A percentile compares a stretch with the other conserved stretches of the same genome.
Evolutionary conservation across 2,329 filamentous ascomycete genomes (phyloP).

Genomic region (Diaporthe ampelina): DNA sequence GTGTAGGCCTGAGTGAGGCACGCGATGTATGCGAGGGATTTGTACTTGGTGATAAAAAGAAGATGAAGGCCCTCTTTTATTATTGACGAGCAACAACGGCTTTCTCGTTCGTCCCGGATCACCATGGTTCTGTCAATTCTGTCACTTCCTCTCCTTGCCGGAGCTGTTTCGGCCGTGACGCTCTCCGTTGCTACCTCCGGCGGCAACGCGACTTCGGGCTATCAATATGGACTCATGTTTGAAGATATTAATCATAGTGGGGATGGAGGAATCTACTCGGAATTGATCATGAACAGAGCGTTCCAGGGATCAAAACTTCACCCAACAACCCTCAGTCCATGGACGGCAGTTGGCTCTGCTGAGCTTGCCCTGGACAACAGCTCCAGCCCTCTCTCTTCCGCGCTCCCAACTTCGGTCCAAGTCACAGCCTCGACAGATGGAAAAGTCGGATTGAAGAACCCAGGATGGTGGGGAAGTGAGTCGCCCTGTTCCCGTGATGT

Average conservation of each 20-base stretch:
- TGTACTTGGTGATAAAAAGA: neutral
- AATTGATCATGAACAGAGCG: constrained; percentile 78
- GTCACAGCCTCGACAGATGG: constrained; percentile 47
- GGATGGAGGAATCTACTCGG: constrained; percentile 80
- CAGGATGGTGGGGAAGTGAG: constrained; percentile 42
- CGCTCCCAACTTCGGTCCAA: constrained; percentile 65
- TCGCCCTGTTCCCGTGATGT: neutral
- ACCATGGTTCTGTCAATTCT: constrained; percentile 37
- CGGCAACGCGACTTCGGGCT: constrained; percentile 55
- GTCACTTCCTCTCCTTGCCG: constrained; percentile 32
- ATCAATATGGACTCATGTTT: constrained; percentile 59
- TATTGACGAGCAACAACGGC: neutral
- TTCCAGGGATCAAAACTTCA: constrained; percentile 69
- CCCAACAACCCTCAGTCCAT: constrained; percentile 60
- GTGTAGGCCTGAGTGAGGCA: neutral
- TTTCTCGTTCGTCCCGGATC: neutral
- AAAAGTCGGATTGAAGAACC: constrained; percentile 34
- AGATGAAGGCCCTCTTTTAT: constrained; percentile 9
- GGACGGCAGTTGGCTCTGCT: constrained; percentile 59
- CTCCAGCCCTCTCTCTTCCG: constrained; percentile 63
- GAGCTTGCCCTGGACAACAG: constrained; percentile 62
- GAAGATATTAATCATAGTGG: constrained; percentile 76
- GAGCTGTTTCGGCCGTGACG: constrained; percentile 40
- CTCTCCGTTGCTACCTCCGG: constrained; percentile 44
- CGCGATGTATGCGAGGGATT: neutral